Percentiles rank a stretch among this genome's conserved stretches.
These are phyloP conservation scores for Rhamnella rubrinervis DNA, from an alignment of 331 rosid species.

Conservation along the genomic window DNA sequence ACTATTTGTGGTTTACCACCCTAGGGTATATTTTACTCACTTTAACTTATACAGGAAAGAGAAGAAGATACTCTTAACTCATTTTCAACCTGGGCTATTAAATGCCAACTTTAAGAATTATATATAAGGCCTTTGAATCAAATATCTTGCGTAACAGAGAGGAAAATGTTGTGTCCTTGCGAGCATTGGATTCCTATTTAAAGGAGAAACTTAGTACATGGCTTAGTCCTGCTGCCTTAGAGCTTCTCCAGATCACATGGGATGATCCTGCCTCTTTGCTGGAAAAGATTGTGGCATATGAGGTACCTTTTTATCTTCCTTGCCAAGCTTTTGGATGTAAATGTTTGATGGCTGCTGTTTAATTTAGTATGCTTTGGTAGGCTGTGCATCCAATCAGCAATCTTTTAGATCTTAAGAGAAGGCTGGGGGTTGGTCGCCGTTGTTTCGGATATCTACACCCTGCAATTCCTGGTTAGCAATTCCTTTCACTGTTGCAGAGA, in stretches of 20 bases:
- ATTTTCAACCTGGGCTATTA: neutral
- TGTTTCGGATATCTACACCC: slow-evolving; percentile 96
- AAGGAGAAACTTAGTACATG: slow-evolving; percentile 84
- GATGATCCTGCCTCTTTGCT: slow-evolving; percentile 94
- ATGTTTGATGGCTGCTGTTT: slow-evolving; percentile 19
- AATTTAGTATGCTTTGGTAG: slow-evolving; percentile 39
- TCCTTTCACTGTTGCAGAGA: neutral
- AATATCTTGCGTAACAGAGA: slow-evolving; percentile 46
- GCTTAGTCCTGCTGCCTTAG: slow-evolving; percentile 97
- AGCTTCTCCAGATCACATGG: slow-evolving; percentile 98
- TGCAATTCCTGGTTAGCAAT: slow-evolving; percentile 82
- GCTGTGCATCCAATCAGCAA: slow-evolving; percentile 99
- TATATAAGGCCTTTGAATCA: neutral
- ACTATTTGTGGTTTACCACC: no score
- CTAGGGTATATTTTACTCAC: no score
- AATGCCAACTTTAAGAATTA: neutral
- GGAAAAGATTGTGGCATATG: slow-evolving; percentile 96
- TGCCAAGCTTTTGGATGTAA: slow-evolving; percentile 13
- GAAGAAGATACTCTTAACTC: neutral
- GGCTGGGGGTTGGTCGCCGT: slow-evolving; percentile 92
- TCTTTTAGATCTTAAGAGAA: slow-evolving; percentile 97
- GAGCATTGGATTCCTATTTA: slow-evolving; percentile 86
- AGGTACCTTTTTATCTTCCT: slow-evolving; percentile 47
- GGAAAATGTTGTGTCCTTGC: slow-evolving; percentile 69
- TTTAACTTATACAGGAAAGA: no score